Percentiles rank a stretch among this genome's conserved stretches.
These are phyloP conservation scores for Alternaria consortialis DNA, from an alignment of 2,329 filamentous ascomycete genomes.

Conservation along the genomic window DNA sequence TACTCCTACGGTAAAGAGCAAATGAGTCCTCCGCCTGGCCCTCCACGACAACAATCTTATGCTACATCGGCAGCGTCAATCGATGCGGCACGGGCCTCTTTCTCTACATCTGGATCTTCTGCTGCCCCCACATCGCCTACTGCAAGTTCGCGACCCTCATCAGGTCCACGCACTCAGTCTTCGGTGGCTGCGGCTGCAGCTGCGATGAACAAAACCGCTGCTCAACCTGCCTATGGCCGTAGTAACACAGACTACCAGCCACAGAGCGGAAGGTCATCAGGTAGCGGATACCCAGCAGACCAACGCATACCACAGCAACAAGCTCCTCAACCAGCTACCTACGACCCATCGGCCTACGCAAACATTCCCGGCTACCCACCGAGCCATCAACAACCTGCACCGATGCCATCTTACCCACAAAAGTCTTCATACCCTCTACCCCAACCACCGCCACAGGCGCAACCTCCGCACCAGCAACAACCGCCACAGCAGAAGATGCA, in stretches of 20 bases:
- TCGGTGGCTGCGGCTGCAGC: conserved; percentile 59
- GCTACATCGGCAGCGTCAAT: conserved; percentile 53
- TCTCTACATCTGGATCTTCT: conserved; percentile 46
- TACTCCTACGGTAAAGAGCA: conserved; percentile 61
- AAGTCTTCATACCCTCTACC: conserved; percentile 46
- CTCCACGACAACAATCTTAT: conserved; percentile 54
- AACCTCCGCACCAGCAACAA: conserved; percentile 62
- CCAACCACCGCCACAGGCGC: conserved; percentile 57
- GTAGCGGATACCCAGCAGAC: conserved; percentile 51
- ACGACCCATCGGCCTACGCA: conserved; percentile 81
- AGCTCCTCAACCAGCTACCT: conserved; percentile 66
- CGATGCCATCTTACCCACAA: conserved; percentile 46
- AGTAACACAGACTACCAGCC: conserved; percentile 56
- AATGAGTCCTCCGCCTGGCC: conserved; percentile 45
- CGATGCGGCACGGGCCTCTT: conserved; percentile 60
- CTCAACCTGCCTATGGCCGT: conserved; percentile 56
- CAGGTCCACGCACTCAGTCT: conserved; percentile 60
- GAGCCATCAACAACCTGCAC: conserved; percentile 41
- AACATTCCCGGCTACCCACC: conserved; percentile 51
- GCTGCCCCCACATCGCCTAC: conserved; percentile 59
- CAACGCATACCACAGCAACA: conserved; percentile 53
- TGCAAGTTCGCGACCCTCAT: conserved; percentile 55
- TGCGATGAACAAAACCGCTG: conserved; percentile 53
- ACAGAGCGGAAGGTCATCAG: conserved; percentile 41
- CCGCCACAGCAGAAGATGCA: conserved; percentile 53